phyloP scores from a whole-genome alignment of 805 yeast species.

The Starmera dryadoides region DNA sequence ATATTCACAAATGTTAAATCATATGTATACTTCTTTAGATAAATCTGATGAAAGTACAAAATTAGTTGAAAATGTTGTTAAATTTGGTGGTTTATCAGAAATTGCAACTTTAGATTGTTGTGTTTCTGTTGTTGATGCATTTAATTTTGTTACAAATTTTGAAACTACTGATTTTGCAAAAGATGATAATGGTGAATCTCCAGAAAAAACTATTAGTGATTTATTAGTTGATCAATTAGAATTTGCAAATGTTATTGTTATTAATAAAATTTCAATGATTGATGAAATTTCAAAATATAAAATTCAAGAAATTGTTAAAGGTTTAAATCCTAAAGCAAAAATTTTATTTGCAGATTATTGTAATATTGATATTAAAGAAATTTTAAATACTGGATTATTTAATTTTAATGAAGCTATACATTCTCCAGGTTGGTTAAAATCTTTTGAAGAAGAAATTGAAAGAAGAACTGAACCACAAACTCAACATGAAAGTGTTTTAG shows the following conservation, averaged over 20 bases:
- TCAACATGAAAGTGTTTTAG: constrained; percentile 39
- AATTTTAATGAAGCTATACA: constrained; percentile 34
- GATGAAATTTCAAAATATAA: constrained; percentile 15
- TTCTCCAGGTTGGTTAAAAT: constrained; percentile 38
- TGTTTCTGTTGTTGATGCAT: constrained; percentile 39
- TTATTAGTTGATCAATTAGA: constrained; percentile 32
- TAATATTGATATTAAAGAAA: constrained; percentile 27
- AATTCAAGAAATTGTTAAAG: constrained; percentile 25
- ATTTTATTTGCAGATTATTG: constrained; percentile 28
- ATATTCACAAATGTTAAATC: constrained; percentile 31
- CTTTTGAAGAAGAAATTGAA: constrained; percentile 30
- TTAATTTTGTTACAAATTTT: constrained; percentile 31
- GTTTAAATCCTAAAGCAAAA: constrained; percentile 38
- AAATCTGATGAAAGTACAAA: constrained; percentile 11
- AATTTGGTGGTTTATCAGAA: constrained; percentile 33
- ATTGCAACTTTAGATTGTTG: constrained; percentile 35
- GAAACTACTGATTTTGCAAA: constrained; percentile 37
- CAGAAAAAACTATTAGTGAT: constrained; percentile 30
- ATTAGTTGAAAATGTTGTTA: constrained; percentile 18
- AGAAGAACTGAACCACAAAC: constrained; percentile 33
- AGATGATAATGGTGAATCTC: constrained; percentile 30
- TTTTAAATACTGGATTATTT: constrained; percentile 29
- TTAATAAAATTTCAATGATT: background rate
- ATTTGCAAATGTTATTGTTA: background rate
- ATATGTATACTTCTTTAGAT: constrained; percentile 21